A percentile compares a stretch with the other conserved stretches of the same genome.
These are phyloP conservation scores for Wallemia mellicola DNA, from an alignment of 1,284 basidiomycete genomes.

Conservation along the genomic window DNA sequence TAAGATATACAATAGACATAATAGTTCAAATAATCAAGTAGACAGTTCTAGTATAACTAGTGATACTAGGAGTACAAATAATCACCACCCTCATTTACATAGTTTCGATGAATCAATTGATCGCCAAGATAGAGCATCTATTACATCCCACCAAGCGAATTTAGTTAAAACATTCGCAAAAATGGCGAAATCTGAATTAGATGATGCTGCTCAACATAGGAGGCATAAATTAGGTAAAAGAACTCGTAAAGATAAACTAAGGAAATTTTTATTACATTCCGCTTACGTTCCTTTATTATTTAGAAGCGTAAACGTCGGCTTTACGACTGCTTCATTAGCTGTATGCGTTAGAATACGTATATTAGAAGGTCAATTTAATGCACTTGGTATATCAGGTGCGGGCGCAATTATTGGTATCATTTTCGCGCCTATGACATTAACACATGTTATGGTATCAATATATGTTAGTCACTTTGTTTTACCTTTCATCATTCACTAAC, in stretches of 20 bases:
- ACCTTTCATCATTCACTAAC: no score
- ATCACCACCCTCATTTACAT: no score
- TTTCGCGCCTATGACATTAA: conserved; percentile 49
- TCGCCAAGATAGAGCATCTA: no score
- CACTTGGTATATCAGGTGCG: conserved; percentile 39
- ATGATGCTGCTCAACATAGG: background rate
- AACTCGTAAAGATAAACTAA: background rate
- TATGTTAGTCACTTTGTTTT: no score
- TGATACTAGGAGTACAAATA: no score
- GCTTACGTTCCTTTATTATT: conserved; percentile 28
- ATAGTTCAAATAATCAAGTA: background rate
- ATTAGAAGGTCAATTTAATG: conserved; percentile 23
- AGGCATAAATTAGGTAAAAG: background rate
- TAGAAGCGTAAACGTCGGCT: conserved; percentile 49
- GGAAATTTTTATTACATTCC: conserved; percentile 6
- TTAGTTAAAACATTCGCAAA: background rate
- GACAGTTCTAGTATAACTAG: no score
- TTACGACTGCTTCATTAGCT: conserved; percentile 47
- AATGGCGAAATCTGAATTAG: background rate
- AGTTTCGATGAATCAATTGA: no score
- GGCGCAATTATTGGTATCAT: conserved; percentile 51
- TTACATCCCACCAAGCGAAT: background rate
- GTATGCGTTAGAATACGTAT: conserved; percentile 43
- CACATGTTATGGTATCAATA: conserved; percentile 56
- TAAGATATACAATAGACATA: background rate